phyloP scores from a whole-genome alignment of 2,329 filamentous ascomycete species.

The Trichoderma lentiforme region DNA sequence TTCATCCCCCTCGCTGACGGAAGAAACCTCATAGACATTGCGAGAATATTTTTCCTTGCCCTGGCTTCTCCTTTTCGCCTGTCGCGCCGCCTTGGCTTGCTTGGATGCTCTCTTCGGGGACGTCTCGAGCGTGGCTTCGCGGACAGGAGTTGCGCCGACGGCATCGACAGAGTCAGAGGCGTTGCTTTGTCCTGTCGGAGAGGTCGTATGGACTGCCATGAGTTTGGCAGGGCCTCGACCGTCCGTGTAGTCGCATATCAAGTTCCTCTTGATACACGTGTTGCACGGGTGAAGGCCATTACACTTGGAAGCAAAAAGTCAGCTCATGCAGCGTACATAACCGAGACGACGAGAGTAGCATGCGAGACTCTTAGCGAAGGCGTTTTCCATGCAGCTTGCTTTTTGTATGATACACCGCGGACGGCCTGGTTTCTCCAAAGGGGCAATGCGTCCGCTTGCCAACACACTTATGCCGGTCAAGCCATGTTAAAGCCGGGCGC shows the following conservation, averaged over 20 bases:
- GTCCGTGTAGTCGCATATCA: constrained; percentile 23
- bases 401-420: not conserved
- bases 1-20: constrained; percentile 12
- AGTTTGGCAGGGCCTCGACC: constrained; percentile 11
- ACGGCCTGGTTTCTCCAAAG: constrained; percentile 11
- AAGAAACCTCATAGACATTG: not conserved
- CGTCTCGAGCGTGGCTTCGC: not conserved
- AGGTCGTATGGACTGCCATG: constrained; percentile 4
- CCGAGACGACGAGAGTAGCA: constrained; percentile 10
- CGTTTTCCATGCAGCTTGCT: constrained; percentile 8
- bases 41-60: not conserved
- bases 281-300: constrained; percentile 25
- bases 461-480: constrained; percentile 15
- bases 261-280: constrained; percentile 24
- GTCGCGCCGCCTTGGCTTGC: not conserved
- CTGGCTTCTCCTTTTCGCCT: not conserved
- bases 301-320: constrained; percentile 22
- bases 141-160: not conserved
- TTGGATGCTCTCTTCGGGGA: constrained; percentile 2
- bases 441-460: constrained; percentile 16
- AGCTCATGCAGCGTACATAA: constrained; percentile 12
- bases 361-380: constrained; percentile 7
- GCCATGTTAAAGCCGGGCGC: constrained; percentile 13
- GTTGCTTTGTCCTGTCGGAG: not conserved
- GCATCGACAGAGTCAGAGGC: constrained; percentile 5